Base-by-base conservation (phyloP, 495 filamentous ascomycete species). In the Xylaria telfairii region DNA sequence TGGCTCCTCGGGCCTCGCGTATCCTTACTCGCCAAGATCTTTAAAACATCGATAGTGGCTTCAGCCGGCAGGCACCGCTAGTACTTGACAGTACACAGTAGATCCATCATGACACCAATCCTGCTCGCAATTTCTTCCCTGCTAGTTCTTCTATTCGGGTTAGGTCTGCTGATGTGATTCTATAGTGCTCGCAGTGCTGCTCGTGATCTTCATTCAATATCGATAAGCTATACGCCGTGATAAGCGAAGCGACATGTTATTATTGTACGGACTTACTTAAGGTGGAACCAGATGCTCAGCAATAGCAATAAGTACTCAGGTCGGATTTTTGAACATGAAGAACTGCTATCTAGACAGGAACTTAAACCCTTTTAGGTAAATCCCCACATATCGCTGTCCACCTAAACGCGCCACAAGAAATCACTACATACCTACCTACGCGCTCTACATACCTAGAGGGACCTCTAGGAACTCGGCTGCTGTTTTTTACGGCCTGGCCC, bases 151-250 rank as follows among this genome's bases (percentile, higher is more conserved):
- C 24, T 19, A 32, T 59, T 59, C 32, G 32, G 56, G 32, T 4
- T 39, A 59, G 56, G 56, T 37, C 26, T 54, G 26, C 51, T 54
- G 51, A 54, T 21, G 51, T 54, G 51, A 54, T 54, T 26, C 24
- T 54, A 30, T 30, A 54, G 51, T 30, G 3, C 51, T 15, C 26
- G 51, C 24, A 30, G 17, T 30, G 30, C 24, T 30, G 3, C 51
- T 15, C 26, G 51, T 54, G 51, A 54, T 54, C 51, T 3, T 53
- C 49, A 53, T 53, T 53, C 51, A 30, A 54, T 54, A 54, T 54
- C 51, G 51, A 54, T 54, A 54, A 54, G 51, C 51, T 54, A 54
- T 54, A 54, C 51, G 26, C 51, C 49, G 49, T 28, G 21, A 53
- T 53, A 24, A 53, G 49, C 24, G 49, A 26, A 24, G 49, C 10